Evolutionary conservation across 2,329 filamentous ascomycete genomes (phyloP), one percentile per base, ranked within the genome.

Genomic region (Pseudocercospora fijiensis): DNA sequence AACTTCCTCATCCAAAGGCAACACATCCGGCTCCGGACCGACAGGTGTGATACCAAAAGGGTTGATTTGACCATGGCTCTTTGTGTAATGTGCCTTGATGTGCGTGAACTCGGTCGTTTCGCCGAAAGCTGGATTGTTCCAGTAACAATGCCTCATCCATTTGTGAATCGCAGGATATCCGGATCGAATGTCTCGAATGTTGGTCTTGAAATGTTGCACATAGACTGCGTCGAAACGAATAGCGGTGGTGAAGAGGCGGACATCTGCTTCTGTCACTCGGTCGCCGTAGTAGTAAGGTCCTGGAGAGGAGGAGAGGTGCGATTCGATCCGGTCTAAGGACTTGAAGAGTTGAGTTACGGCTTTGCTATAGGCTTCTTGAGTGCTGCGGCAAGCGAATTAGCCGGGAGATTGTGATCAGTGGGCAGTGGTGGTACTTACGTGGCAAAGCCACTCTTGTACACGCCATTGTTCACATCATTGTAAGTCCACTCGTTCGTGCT

Each of bases 31-130:
- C 73, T 92, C 71, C 4, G 95, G 94, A 0, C 94, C 94, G 16
- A 96, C 75, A 0, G 94, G 93, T 24, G 92, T 94, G 74, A 99
- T 96, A 66, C 76, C 79, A 75, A 82, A 83, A 53, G 74, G 85
- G 74, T 89, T 89, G 70, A 89, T 88, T 77, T 88, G 86, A 69
- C 76, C 79, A 76, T 88, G 86, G 68, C 84, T 86, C 80, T 86
- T 86, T 2, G 86, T 88, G 74, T 89, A 89, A 72, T 89, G 86
- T 51, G 84, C 89, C 85, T 96, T 97, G 81, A 98, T 98, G 79
- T 99, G 95, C 77, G 96, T 86, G 76, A 96, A 96, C 77, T 97
- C 86, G 22, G 93, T 96, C 65, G 92, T 95, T 58, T 90, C 86
- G 67, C 82, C 81, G 80, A 96, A 97, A 2, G 91, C 92, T 0